phyloP scores from a whole-genome alignment of 495 filamentous ascomycete species.

The Pyrenula aspistea region DNA sequence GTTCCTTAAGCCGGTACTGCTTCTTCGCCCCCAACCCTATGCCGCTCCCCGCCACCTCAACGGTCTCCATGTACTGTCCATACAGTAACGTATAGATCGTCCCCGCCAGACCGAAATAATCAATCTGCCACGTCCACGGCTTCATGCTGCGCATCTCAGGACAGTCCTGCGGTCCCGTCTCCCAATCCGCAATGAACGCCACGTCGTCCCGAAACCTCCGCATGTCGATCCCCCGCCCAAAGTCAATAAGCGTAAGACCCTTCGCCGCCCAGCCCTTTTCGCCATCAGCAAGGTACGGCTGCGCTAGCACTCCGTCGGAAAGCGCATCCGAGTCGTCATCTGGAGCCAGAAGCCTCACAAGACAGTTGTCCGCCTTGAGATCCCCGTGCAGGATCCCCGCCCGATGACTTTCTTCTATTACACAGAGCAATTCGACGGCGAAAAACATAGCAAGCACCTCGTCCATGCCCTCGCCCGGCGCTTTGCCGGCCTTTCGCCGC shows the following conservation, averaged over 20 bases:
- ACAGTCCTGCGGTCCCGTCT: constrained; percentile 71
- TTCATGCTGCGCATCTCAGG: constrained; percentile 86
- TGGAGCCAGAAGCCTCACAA: constrained; percentile 56
- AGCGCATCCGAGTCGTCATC: constrained; percentile 21
- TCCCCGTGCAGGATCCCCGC: constrained; percentile 82
- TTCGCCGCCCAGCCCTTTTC: constrained; percentile 66
- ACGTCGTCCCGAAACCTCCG: constrained; percentile 62
- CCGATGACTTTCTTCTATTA: constrained; percentile 73
- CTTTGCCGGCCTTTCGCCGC: constrained; percentile 26
- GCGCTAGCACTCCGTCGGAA: constrained; percentile 31
- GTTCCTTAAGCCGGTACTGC: constrained; percentile 61
- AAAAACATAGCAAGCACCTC: constrained; percentile 91
- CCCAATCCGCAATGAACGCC: constrained; percentile 92
- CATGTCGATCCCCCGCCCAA: constrained; percentile 93
- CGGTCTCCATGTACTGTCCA: constrained; percentile 86
- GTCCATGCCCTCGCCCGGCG: constrained; percentile 51
- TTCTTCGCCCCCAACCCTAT: constrained; percentile 16
- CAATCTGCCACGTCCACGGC: constrained; percentile 93
- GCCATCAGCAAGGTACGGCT: constrained; percentile 56
- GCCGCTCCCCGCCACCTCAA: constrained; percentile 29
- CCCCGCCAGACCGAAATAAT: constrained; percentile 85
- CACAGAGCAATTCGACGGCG: constrained; percentile 79
- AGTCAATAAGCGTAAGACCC: constrained; percentile 82
- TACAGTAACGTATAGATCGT: constrained; percentile 80
- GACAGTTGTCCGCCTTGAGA: constrained; percentile 88